Conservation (phyloP, 2,329 filamentous ascomycete species). For the Conoideocrella luteorostrata region DNA sequence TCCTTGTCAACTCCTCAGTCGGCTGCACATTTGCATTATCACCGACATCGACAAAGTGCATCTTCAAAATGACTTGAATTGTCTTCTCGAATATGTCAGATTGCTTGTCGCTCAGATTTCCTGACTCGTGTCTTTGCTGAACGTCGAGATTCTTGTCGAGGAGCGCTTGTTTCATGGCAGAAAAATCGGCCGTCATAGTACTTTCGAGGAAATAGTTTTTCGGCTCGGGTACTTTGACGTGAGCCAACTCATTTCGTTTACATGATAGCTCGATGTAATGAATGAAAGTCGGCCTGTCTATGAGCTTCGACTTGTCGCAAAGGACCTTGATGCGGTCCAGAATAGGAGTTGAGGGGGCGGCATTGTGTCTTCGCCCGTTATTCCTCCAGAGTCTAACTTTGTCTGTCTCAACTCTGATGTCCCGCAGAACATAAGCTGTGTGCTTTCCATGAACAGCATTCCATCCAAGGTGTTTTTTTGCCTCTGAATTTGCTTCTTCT, state of each 20-base stretch:
- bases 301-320: not conserved
- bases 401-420: not conserved
- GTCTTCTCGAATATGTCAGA: not conserved
- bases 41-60: not conserved
- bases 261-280: not conserved
- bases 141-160: not conserved
- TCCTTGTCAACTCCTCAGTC: not conserved
- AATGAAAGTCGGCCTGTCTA: not conserved
- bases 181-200: not conserved
- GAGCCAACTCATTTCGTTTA: not conserved
- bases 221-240: not conserved
- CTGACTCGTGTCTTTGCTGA: not conserved
- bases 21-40: not conserved
- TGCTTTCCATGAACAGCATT: not conserved
- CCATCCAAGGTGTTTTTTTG: not conserved
- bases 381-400: not conserved
- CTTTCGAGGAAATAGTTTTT: not conserved
- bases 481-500: not conserved
- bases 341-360: not conserved
- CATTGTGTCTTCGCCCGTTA: not conserved
- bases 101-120: not conserved
- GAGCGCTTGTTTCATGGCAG: not conserved
- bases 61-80: not conserved
- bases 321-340: not conserved
- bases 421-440: not conserved